Evolutionary conservation across 352 stramenopile species (phyloP).

Genomic region (Phytophthora pini): DNA sequence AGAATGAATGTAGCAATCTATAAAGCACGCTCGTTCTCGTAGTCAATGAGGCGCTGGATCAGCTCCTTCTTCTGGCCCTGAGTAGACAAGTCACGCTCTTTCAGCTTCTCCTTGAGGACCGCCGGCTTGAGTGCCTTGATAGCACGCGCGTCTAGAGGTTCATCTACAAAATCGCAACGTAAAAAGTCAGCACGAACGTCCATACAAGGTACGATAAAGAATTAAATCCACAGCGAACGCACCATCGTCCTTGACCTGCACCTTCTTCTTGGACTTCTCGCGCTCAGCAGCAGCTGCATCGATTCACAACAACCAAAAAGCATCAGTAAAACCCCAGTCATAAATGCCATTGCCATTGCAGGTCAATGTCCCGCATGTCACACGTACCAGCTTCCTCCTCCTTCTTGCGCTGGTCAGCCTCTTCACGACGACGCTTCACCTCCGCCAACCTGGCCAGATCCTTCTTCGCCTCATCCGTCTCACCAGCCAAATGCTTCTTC

Average conservation of each 20-base stretch:
- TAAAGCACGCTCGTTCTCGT: constrained; percentile 85
- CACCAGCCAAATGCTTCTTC: constrained; percentile 86
- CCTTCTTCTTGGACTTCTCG: constrained; percentile 73
- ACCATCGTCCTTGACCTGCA: constrained; percentile 68
- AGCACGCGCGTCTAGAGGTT: constrained; percentile 78
- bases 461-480: constrained; percentile 89
- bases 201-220: neutral
- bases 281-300: constrained; percentile 58
- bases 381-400: constrained; percentile 74
- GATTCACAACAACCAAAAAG: constrained; percentile 8
- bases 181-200: neutral
- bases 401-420: constrained; percentile 80
- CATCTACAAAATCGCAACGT: constrained; percentile 44
- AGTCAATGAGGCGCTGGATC: constrained; percentile 89
- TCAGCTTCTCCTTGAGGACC: constrained; percentile 90
- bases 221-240: constrained; percentile 16
- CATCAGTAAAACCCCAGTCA: constrained; percentile 2
- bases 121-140: constrained; percentile 90
- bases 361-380: neutral
- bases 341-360: neutral
- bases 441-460: constrained; percentile 82
- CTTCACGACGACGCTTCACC: constrained; percentile 82
- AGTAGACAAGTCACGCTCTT: constrained; percentile 81
- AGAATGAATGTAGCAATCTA: constrained; percentile 43
- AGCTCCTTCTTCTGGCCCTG: constrained; percentile 92